Evolutionary conservation across 192 early-diverging fungal genomes (phyloP).

Genomic region (Thamnidium elegans): DNA sequence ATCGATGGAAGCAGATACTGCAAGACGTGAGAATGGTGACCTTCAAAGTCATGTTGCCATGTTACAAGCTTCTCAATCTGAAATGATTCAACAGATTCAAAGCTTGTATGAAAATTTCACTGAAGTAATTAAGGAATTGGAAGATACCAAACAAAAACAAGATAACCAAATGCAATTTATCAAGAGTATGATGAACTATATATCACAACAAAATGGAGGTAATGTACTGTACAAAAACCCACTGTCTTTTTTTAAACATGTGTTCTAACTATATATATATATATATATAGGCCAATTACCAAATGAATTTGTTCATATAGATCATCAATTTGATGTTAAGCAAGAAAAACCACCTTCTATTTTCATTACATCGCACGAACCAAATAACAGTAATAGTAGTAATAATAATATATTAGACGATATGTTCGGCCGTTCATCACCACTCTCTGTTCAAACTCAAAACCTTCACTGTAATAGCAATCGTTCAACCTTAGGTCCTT

Average conservation of each 20-base stretch:
- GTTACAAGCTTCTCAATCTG: constrained; percentile 73
- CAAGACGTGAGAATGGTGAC: constrained; percentile 73
- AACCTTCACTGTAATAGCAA: constrained; percentile 10
- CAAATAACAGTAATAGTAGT: background rate
- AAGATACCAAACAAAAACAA: constrained; percentile 70
- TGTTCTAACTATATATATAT: no score
- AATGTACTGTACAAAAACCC: background rate
- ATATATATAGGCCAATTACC: constrained; percentile 25
- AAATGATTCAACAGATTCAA: constrained; percentile 69
- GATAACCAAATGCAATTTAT: constrained; percentile 63
- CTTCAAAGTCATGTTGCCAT: constrained; percentile 71
- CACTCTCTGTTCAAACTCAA: constrained; percentile 16
- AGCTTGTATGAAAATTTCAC: constrained; percentile 72
- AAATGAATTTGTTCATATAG: constrained; percentile 4
- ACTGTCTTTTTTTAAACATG: background rate
- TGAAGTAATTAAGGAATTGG: constrained; percentile 70
- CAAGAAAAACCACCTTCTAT: constrained; percentile 24
- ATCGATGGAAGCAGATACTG: constrained; percentile 78
- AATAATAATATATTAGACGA: constrained; percentile 5
- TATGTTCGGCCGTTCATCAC: constrained; percentile 1
- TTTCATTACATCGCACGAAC: constrained; percentile 30
- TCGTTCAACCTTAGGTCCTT: constrained; percentile 7
- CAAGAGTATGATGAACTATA: constrained; percentile 62
- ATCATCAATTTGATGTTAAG: constrained; percentile 2
- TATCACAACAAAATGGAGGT: constrained; percentile 43